Percentiles rank a stretch among this genome's conserved stretches.
phyloP scores from a whole-genome alignment of 352 stramenopile species.

The Stramenopiles sp. region DNA sequence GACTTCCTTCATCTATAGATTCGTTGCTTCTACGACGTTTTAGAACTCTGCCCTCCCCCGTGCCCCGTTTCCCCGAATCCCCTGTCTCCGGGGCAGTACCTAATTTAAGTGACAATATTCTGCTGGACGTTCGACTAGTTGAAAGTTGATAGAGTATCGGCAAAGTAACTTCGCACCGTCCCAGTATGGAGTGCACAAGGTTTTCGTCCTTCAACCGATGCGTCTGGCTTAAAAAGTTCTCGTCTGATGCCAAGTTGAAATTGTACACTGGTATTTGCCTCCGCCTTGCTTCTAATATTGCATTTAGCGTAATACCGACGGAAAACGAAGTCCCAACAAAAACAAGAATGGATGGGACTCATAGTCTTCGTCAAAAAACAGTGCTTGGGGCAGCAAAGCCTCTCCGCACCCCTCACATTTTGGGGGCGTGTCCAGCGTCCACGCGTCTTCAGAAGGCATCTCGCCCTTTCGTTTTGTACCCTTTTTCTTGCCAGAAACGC shows the following conservation, averaged over 20 bases:
- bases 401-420: constrained; percentile 16
- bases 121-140: no score
- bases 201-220: neutral
- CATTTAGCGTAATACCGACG: constrained; percentile 29
- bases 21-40: no score
- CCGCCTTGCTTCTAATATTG: neutral
- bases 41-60: no score
- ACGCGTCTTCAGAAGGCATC: no score
- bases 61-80: no score
- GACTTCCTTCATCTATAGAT: no score
- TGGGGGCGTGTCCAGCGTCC: neutral
- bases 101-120: no score
- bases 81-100: no score
- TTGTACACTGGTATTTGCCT: neutral
- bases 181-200: neutral
- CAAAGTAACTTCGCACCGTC: neutral
- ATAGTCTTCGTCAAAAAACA: constrained; percentile 50
- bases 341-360: constrained; percentile 38
- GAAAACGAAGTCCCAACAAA: constrained; percentile 41
- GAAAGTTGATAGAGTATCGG: neutral
- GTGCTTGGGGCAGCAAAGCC: constrained; percentile 20
- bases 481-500: no score
- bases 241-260: constrained; percentile 1
- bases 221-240: neutral
- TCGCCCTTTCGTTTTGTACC: no score